Conservation (phyloP, 225 moss, liverwort and hornwort genomes). For the Straminergon stramineum region DNA sequence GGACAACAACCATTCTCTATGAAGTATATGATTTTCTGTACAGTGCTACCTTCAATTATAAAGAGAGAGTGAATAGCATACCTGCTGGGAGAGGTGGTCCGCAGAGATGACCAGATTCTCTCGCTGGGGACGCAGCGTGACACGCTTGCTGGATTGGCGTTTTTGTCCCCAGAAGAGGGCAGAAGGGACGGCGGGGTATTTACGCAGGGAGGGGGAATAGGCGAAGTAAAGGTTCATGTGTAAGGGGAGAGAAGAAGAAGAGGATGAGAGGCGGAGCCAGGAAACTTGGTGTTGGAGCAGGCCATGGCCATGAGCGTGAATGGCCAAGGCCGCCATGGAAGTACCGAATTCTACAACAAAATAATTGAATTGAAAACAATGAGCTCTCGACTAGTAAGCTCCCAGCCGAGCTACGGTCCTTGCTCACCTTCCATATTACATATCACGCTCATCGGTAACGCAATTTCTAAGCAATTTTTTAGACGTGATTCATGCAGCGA, state of each 20-base stretch:
- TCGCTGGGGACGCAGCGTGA: constrained; percentile 3
- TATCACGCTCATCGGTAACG: not conserved
- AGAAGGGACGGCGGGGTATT: constrained; percentile 1
- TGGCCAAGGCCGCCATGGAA: constrained; percentile 17
- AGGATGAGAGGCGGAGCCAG: not conserved
- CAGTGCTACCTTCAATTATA: not conserved
- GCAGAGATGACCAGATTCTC: constrained; percentile 29
- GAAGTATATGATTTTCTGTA: not conserved
- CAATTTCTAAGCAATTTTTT: not conserved
- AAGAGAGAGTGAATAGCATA: not conserved
- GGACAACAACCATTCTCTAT: not conserved
- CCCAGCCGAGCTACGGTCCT: not conserved
- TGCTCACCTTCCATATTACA: not conserved
- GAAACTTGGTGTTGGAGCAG: not conserved
- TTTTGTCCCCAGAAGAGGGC: constrained; percentile 32
- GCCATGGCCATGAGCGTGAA: constrained; percentile 17
- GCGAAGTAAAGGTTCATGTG: not conserved
- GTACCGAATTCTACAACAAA: not conserved
- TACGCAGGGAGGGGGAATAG: not conserved
- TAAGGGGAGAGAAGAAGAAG: constrained; percentile 7
- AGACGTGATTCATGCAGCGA: not conserved
- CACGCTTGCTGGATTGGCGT: constrained; percentile 22
- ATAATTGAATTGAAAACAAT: not conserved
- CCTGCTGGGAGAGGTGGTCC: constrained; percentile 24
- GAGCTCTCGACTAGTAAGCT: not conserved